Evolutionary conservation across 208 protist genomes (phyloP).

Genomic region (Pavlovales sp.): DNA sequence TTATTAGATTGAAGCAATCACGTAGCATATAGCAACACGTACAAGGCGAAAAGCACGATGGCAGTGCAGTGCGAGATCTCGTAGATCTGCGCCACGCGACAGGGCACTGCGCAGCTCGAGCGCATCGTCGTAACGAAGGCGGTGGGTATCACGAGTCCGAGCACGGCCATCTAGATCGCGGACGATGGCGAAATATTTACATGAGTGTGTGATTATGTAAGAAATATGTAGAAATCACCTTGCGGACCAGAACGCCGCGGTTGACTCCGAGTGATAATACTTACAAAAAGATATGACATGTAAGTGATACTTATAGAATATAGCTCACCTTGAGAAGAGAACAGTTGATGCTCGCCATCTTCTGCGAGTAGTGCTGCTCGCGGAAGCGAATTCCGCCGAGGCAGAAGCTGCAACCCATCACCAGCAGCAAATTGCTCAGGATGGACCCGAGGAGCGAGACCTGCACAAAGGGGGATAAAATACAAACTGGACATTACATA

Average conservation of each 20-base stretch:
- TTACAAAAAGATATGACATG: too few species aligned
- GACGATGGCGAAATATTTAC: too few species aligned
- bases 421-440: slow-evolving; percentile 42
- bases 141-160: not conserved
- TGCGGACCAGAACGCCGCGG: too few species aligned
- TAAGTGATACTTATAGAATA: too few species aligned
- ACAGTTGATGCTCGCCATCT: not conserved
- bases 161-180: not conserved
- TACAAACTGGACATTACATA: not conserved
- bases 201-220: too few species aligned
- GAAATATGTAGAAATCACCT: too few species aligned
- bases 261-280: too few species aligned
- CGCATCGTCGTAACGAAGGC: not conserved
- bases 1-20: too few species aligned
- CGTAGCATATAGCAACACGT: not conserved
- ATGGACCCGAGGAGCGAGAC: slow-evolving; percentile 43
- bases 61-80: not conserved
- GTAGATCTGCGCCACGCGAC: not conserved
- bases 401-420: slow-evolving; percentile 34
- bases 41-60: not conserved
- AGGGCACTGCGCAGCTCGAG: not conserved
- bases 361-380: not conserved
- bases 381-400: not conserved
- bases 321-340: not conserved
- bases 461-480: too few species aligned